Conservation (phyloP, 441 rosid genomes). For the Brassica balearica region DNA sequence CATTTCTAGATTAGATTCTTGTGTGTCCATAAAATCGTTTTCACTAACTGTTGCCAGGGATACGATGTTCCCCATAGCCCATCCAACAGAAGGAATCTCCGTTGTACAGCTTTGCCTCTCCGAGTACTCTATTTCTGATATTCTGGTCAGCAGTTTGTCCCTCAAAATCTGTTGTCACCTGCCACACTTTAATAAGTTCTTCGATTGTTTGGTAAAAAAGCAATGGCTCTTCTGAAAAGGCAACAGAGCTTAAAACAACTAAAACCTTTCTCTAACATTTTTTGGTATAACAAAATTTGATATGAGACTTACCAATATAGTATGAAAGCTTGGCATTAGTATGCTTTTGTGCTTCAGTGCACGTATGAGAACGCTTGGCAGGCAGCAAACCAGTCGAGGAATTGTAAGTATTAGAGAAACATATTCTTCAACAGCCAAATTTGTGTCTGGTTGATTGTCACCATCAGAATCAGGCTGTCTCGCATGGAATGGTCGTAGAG, state of each 20-base stretch:
- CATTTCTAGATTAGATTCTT: constrained; percentile 54
- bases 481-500: constrained; percentile 79
- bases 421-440: constrained; percentile 62
- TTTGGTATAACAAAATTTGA: constrained; percentile 6
- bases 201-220: constrained; percentile 48
- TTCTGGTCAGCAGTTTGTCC: constrained; percentile 61
- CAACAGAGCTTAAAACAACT: too few species aligned
- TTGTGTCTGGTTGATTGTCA: constrained; percentile 39
- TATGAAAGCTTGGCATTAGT: constrained; percentile 70
- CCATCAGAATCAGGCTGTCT: constrained; percentile 45
- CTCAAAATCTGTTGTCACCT: constrained; percentile 90
- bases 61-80: constrained; percentile 90
- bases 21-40: constrained; percentile 66
- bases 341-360: constrained; percentile 88
- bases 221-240: not conserved
- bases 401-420: constrained; percentile 69
- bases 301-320: constrained; percentile 75
- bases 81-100: constrained; percentile 79
- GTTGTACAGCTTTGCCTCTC: constrained; percentile 49
- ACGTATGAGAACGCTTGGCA: constrained; percentile 81
- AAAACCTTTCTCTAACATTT: too few species aligned
- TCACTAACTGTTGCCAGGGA: constrained; percentile 70
- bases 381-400: constrained; percentile 76
- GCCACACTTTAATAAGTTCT: constrained; percentile 89
- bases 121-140: constrained; percentile 56